Conservation (phyloP, 176 grass and related monocot genomes). For the Oryza meyeriana region DNA sequence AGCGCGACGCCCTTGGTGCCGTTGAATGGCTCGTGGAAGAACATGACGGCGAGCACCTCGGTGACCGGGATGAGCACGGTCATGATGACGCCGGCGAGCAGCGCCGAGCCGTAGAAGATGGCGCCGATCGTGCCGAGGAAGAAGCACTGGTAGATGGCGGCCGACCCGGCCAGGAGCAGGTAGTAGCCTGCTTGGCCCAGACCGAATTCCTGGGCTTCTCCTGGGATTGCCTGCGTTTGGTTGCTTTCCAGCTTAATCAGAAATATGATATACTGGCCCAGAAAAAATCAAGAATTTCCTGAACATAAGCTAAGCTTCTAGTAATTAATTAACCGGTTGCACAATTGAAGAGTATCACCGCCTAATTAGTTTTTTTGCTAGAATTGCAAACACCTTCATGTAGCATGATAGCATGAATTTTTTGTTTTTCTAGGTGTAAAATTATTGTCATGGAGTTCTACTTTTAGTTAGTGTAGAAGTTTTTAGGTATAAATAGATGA, state of each 20-base stretch:
- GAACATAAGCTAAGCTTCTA: not conserved
- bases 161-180: conserved; percentile 45
- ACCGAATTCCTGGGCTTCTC: conserved; percentile 60
- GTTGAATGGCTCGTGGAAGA: conserved; percentile 75
- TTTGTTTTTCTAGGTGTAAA: too few species aligned
- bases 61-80: conserved; percentile 65
- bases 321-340: too few species aligned
- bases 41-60: conserved; percentile 60
- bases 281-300: not conserved
- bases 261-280: not conserved
- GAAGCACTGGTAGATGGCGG: conserved; percentile 62
- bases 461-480: too few species aligned
- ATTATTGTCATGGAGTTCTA: too few species aligned
- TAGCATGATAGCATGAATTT: too few species aligned
- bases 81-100: conserved; percentile 72
- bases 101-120: conserved; percentile 69
- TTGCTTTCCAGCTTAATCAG: not conserved
- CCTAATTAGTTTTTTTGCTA: too few species aligned
- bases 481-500: too few species aligned
- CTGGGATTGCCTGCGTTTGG: conserved; percentile 53
- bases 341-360: too few species aligned
- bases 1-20: conserved; percentile 69
- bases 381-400: too few species aligned
- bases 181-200: conserved; percentile 65
- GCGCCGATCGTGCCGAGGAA: conserved; percentile 73